Conservation (phyloP, 768 basidiomycete species). For the Terana coerulea region DNA sequence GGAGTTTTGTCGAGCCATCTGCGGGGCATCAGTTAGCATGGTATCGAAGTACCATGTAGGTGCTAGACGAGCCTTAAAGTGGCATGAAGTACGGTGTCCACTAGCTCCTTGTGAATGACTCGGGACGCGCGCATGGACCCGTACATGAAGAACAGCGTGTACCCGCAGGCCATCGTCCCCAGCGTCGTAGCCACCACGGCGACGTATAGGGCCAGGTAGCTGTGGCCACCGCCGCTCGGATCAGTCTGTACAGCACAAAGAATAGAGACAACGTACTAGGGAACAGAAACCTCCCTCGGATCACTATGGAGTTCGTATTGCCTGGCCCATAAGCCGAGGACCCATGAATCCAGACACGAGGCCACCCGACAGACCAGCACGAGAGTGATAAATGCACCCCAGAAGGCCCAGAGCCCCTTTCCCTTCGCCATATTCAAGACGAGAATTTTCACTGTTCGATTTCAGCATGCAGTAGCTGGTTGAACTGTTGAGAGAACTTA, state of each 20-base stretch:
- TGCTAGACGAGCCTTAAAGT: conserved; percentile 21
- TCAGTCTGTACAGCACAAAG: not conserved
- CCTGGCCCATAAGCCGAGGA: conserved; percentile 33
- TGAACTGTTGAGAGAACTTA: conserved; percentile 15
- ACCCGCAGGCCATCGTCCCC: conserved; percentile 16
- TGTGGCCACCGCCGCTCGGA: too few relatives aligned
- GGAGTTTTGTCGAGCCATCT: conserved; percentile 53
- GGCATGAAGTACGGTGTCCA: conserved; percentile 28
- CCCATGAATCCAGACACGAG: conserved; percentile 28
- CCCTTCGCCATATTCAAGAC: conserved; percentile 25
- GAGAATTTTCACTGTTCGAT: conserved; percentile 27
- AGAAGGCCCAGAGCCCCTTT: conserved; percentile 21
- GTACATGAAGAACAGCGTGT: conserved; percentile 21
- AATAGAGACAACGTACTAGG: conserved; percentile 21
- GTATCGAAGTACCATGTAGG: too few relatives aligned
- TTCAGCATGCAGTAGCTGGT: not conserved
- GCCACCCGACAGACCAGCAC: conserved; percentile 14
- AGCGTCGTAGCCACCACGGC: conserved; percentile 16
- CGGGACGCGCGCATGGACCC: conserved; percentile 30
- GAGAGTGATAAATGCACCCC: conserved; percentile 21
- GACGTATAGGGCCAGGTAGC: conserved; percentile 28
- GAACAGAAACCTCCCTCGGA: conserved; percentile 29
- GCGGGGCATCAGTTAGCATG: too few relatives aligned
- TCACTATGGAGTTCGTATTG: conserved; percentile 27
- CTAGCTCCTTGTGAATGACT: conserved; percentile 27